These are phyloP conservation scores for Kurtzmaniella quercitrusa DNA, from an alignment of 1,139 yeast species.

Conservation along the genomic window DNA sequence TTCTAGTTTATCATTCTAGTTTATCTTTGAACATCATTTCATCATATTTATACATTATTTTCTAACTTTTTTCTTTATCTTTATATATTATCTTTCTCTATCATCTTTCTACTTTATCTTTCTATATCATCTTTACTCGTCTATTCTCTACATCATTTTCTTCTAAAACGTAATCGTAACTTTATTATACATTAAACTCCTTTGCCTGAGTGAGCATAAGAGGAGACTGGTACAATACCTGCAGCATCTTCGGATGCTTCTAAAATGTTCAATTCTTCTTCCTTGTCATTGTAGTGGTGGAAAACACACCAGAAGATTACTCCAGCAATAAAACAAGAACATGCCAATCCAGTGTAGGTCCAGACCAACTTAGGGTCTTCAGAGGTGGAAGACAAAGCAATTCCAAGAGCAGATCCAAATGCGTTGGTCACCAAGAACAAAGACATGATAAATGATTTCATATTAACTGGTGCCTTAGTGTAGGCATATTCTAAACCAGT, in stretches of 20 bases:
- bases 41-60: no score
- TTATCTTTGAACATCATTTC: no score
- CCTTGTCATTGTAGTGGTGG: slow-evolving; percentile 51
- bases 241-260: slow-evolving; percentile 16
- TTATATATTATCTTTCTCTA: no score
- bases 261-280: slow-evolving; percentile 58
- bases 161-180: background rate
- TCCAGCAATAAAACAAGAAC: slow-evolving; percentile 58
- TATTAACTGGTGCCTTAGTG: slow-evolving; percentile 62
- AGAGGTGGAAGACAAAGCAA: slow-evolving; percentile 64
- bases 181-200: slow-evolving; percentile 8
- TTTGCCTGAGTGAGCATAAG: slow-evolving; percentile 20
- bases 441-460: slow-evolving; percentile 67
- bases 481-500: slow-evolving; percentile 69
- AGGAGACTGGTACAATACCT: slow-evolving; percentile 19
- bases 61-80: no score
- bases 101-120: no score
- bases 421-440: slow-evolving; percentile 60
- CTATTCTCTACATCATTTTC: no score
- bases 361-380: slow-evolving; percentile 66
- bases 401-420: slow-evolving; percentile 67
- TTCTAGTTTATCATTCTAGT: no score
- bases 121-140: no score
- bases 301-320: slow-evolving; percentile 58
- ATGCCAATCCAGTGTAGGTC: slow-evolving; percentile 62